These are phyloP conservation scores for Aspergillus puulaauensis DNA, from an alignment of 2,329 filamentous ascomycete genomes.

Conservation along the genomic window DNA sequence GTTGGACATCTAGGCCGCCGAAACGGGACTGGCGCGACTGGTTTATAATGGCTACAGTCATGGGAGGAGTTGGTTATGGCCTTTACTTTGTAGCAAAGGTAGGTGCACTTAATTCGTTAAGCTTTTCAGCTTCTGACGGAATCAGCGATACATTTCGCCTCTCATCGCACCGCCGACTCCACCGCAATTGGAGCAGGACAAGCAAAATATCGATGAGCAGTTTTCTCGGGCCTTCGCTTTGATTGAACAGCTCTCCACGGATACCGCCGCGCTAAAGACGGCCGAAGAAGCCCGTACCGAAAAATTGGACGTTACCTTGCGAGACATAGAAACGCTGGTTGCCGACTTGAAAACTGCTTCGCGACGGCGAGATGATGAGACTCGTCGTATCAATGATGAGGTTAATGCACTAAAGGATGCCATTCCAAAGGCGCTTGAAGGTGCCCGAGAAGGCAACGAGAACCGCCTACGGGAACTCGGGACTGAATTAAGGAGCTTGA, in stretches of 20 bases:
- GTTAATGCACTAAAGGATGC: constrained; percentile 77
- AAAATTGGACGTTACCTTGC: constrained; percentile 75
- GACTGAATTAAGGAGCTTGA: constrained; percentile 85
- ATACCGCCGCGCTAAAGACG: constrained; percentile 83
- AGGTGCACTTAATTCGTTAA: constrained; percentile 20
- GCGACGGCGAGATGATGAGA: constrained; percentile 81
- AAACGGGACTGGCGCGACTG: constrained; percentile 95
- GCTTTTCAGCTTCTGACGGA: constrained; percentile 14
- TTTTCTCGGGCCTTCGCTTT: constrained; percentile 90
- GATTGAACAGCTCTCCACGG: constrained; percentile 86
- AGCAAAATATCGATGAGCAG: constrained; percentile 85
- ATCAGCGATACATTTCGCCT: constrained; percentile 82
- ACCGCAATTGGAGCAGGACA: constrained; percentile 91
- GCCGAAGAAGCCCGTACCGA: constrained; percentile 83
- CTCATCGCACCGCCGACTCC: constrained; percentile 91
- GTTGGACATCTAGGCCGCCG: constrained; percentile 50
- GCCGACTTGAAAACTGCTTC: constrained; percentile 77
- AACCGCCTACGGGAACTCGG: constrained; percentile 79
- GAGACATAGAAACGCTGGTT: constrained; percentile 82
- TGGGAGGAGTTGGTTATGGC: constrained; percentile 85
- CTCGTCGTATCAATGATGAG: constrained; percentile 81
- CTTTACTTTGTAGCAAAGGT: constrained; percentile 86
- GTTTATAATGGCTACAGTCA: constrained; percentile 99
- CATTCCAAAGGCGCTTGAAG: constrained; percentile 84
- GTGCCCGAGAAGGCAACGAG: constrained; percentile 82